Conservation (phyloP, 163 green algal species). For the Scenedesmus sp. region DNA sequence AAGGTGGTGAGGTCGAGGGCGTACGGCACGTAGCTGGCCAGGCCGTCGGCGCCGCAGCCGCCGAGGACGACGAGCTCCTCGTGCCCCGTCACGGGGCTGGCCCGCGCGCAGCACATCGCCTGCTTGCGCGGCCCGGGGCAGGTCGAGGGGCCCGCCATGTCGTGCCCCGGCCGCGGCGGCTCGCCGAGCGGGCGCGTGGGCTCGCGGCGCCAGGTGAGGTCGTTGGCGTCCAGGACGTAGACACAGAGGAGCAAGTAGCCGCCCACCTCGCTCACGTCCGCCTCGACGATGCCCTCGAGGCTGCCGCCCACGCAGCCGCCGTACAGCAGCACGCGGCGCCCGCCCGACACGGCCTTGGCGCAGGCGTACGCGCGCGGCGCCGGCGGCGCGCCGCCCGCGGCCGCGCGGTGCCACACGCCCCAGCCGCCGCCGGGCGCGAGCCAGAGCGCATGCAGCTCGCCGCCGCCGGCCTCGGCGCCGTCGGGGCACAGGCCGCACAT, state of each 20-base stretch:
- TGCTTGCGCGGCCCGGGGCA: slow-evolving; percentile 35
- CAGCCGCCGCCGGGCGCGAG: slow-evolving; percentile 7
- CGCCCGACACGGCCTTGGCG: not conserved
- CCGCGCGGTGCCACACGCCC: not conserved
- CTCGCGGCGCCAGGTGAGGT: slow-evolving; percentile 13
- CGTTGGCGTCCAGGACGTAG: slow-evolving; percentile 26
- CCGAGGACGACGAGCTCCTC: slow-evolving; percentile 36
- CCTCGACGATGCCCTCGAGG: slow-evolving; percentile 3
- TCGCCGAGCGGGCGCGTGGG: slow-evolving; percentile 24
- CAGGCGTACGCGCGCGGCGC: slow-evolving; percentile 18
- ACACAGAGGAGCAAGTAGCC: slow-evolving; percentile 39
- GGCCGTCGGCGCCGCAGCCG: slow-evolving; percentile 26
- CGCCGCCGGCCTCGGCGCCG: not conserved
- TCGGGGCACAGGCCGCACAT: slow-evolving; percentile 18
- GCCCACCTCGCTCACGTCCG: slow-evolving; percentile 13
- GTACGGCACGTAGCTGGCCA: slow-evolving; percentile 34
- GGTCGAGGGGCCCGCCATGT: slow-evolving; percentile 12
- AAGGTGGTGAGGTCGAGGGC: slow-evolving; percentile 30
- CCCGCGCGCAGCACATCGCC: slow-evolving; percentile 6
- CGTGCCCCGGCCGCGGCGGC: slow-evolving; percentile 22
- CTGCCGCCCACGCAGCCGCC: slow-evolving; percentile 15
- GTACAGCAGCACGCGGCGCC: slow-evolving; percentile 13
- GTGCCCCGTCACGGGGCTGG: not conserved
- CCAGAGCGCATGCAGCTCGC: slow-evolving; percentile 39
- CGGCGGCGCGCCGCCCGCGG: not conserved